Evolutionary conservation across 1,284 basidiomycete genomes (phyloP).

Genomic region (Exsudoporus floridanus): DNA sequence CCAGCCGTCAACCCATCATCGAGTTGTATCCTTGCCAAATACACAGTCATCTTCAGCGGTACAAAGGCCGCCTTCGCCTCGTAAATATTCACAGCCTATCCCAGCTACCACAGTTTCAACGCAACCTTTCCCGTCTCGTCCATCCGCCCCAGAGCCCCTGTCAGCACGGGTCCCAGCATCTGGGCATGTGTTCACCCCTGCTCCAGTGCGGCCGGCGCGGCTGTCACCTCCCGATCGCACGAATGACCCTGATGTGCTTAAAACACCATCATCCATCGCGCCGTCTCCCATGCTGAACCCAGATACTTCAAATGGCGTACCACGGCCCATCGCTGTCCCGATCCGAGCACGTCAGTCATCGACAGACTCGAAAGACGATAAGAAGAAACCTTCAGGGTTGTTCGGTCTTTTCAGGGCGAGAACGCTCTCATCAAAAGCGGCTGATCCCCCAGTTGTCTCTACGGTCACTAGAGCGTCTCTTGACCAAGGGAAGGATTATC

Average conservation of each 20-base stretch:
- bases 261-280: slow-evolving; percentile 55
- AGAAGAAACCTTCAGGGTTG: slow-evolving; percentile 29
- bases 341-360: slow-evolving; percentile 27
- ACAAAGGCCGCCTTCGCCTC: slow-evolving; percentile 32
- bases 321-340: slow-evolving; percentile 18
- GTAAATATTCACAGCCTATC: slow-evolving; percentile 34
- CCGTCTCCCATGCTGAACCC: slow-evolving; percentile 40
- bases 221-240: slow-evolving; percentile 17
- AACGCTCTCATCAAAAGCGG: slow-evolving; percentile 34
- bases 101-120: slow-evolving; percentile 23
- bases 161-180: slow-evolving; percentile 17
- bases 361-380: slow-evolving; percentile 37
- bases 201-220: slow-evolving; percentile 20
- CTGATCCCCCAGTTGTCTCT: slow-evolving; percentile 19
- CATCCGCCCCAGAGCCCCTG: slow-evolving; percentile 16
- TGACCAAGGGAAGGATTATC: slow-evolving; percentile 22
- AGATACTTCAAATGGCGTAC: slow-evolving; percentile 3
- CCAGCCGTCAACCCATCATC: slow-evolving; percentile 27
- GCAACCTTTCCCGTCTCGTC: slow-evolving; percentile 34
- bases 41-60: slow-evolving; percentile 14
- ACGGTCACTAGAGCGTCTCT: slow-evolving; percentile 19
- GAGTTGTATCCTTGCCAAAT: slow-evolving; percentile 31
- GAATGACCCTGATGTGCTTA: slow-evolving; percentile 47
- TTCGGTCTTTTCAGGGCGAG: slow-evolving; percentile 35
- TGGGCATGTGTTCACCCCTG: slow-evolving; percentile 25